Base-by-base conservation (phyloP, 805 yeast genomes). In the Saccharomyces paradoxus region DNA sequence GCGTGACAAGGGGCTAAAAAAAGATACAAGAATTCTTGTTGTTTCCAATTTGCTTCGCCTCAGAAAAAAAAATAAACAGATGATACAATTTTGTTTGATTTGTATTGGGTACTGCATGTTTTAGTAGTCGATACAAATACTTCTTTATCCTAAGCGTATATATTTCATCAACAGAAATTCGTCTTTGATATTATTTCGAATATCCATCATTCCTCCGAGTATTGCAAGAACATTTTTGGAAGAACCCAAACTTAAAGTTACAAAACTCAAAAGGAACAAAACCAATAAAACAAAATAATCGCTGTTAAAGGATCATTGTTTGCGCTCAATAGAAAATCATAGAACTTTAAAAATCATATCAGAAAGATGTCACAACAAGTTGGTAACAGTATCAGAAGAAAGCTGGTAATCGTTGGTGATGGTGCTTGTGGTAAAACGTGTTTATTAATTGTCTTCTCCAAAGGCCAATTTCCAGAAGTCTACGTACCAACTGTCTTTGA, bases 351-450 rank as follows among this genome's bases (percentile, higher is more conserved):
- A 37, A 17, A 17, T 37, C 5, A 17, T 37, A 37, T 12, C 2
- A 9, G 14, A 37, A 51, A 41, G 48, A 68, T 68, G 71, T 66
- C 70, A 44, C 71, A 68, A 56, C 68, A 65, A 57, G 65, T 59
- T 51, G 66, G 63, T 55, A 60, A 60, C 49, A 66, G 68, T 56
- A 70, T 73, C 56, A 74, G 89, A 79, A 84, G 86, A 76, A 89
- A 89, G 75, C 80, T 89, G 68, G 97, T 90, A 71, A 88, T 90
- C 69, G 96, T 89, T 55, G 97, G 97, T 73, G 97, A 89, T 73
- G 97, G 97, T 82, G 96, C 96, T 55, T 90, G 96, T 78, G 97
- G 97, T 77, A 89, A 89, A 71, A 90, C 97, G 7, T 90, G 96
- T 81, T 77, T 89, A 65, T 79, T 89, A 72, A 89, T 90, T 77